A percentile compares a stretch with the other conserved stretches of the same genome.
These are phyloP conservation scores for Mucor circinelloides DNA, from an alignment of 371 early-diverging fungal genomes.

Conservation along the genomic window DNA sequence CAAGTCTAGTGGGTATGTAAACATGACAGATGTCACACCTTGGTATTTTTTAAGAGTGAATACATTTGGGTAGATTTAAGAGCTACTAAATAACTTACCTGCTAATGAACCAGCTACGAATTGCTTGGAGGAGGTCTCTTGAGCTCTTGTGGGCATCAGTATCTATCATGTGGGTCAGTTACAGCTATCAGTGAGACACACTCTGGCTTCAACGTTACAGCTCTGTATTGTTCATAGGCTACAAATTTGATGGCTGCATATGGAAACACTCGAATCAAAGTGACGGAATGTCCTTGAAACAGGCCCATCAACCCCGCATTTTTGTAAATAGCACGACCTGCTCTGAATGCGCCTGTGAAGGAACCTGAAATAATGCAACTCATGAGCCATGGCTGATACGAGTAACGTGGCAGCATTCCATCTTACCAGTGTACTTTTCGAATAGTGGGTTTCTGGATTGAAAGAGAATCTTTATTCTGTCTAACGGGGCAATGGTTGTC, in stretches of 20 bases:
- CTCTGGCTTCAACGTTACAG: conserved; percentile 39
- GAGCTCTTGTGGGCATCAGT: conserved; percentile 69
- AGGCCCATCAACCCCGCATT: conserved; percentile 79
- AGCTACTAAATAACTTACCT: conserved; percentile 41
- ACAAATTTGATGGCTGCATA: conserved; percentile 97
- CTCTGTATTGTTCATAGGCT: conserved; percentile 87
- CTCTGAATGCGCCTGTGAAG: conserved; percentile 85
- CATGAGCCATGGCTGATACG: not conserved
- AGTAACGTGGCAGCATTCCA: not conserved
- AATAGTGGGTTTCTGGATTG: conserved; percentile 90
- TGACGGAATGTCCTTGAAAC: conserved; percentile 95
- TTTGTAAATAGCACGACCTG: conserved; percentile 73
- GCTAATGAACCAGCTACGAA: conserved; percentile 81
- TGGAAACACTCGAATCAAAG: conserved; percentile 92
- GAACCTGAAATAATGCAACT: conserved; percentile 58
- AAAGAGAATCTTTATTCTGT: conserved; percentile 97
- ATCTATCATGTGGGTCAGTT: conserved; percentile 30
- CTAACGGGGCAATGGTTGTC: conserved; percentile 92
- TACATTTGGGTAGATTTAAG: not conserved
- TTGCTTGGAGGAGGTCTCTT: conserved; percentile 64
- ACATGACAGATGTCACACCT: conserved; percentile 89
- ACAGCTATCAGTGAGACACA: not conserved
- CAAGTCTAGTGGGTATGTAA: conserved; percentile 94
- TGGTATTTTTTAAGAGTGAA: not conserved
- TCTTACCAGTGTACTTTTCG: conserved; percentile 81